These are phyloP conservation scores for Friedmanniomyces simplex DNA, from an alignment of 495 filamentous ascomycete species.

Conservation along the genomic window DNA sequence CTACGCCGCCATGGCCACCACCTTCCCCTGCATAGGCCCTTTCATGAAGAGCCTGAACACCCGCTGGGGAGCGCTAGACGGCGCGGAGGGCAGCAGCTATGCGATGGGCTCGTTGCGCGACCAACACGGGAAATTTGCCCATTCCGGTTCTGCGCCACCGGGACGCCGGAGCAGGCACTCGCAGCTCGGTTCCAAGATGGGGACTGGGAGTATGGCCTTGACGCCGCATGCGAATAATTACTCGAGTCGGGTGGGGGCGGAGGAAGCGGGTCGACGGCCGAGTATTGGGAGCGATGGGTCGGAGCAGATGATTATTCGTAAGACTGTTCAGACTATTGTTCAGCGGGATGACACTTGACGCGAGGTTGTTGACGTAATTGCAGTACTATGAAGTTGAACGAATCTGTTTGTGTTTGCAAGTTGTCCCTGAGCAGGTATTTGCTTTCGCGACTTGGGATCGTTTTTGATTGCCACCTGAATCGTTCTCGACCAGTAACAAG, in stretches of 20 bases:
- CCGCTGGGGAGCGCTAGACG: not conserved
- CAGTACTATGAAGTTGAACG: no score
- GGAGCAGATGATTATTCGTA: not conserved
- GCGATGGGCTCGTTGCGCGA: not conserved
- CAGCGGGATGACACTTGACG: not conserved
- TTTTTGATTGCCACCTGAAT: no score
- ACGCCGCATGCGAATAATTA: not conserved
- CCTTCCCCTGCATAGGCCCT: not conserved
- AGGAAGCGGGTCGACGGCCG: not conserved
- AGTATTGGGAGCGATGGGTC: not conserved
- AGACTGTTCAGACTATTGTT: not conserved
- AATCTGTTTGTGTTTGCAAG: no score
- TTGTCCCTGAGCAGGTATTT: no score
- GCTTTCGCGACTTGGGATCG: no score
- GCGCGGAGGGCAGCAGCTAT: not conserved
- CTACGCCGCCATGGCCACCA: not conserved
- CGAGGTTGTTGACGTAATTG: no score
- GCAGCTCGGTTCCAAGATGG: not conserved
- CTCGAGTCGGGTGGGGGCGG: not conserved
- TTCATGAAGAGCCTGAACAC: constrained; percentile 1
- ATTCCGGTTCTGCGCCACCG: not conserved
- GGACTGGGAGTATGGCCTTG: not conserved
- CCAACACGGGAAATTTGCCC: not conserved
- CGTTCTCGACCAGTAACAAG: no score
- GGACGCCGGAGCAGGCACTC: not conserved